Percentiles rank a stretch among this genome's conserved stretches.
Evolutionary conservation across 176 grass and related monocot genomes (phyloP).

Genomic region (Eremochloa ophiuroides): DNA sequence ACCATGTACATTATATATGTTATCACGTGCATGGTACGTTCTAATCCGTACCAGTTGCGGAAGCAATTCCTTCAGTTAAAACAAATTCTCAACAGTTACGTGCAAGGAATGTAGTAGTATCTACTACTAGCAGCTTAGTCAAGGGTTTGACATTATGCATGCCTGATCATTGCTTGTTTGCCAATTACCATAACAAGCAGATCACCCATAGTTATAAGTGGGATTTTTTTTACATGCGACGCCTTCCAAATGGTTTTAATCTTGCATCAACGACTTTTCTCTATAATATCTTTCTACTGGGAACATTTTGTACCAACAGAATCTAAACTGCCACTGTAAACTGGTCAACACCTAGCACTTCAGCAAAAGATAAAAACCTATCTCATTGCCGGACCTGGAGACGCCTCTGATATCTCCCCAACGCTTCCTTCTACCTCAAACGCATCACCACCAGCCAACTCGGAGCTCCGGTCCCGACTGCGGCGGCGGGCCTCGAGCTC

Average conservation of each 20-base stretch:
- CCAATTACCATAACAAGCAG: background rate
- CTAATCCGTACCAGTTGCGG: background rate
- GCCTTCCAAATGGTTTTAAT: background rate
- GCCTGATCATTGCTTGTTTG: background rate
- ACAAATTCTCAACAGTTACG: conserved; percentile 10
- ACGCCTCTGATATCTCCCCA: background rate
- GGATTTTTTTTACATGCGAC: background rate
- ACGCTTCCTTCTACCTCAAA: background rate
- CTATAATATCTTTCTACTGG: background rate
- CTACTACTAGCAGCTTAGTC: background rate
- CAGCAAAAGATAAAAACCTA: background rate
- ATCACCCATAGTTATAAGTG: too few species aligned
- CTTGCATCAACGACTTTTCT: background rate
- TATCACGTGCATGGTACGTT: background rate
- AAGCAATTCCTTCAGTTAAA: background rate
- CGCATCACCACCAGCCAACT: background rate
- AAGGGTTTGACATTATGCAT: background rate
- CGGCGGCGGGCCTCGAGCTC: conserved; percentile 1
- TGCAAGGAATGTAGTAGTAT: conserved; percentile 11
- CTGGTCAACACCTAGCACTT: background rate
- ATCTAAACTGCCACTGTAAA: background rate
- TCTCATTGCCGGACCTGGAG: conserved; percentile 6
- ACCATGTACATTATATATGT: too few species aligned
- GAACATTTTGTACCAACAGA: background rate
- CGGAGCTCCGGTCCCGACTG: background rate